A percentile compares a stretch with the other conserved stretches of the same genome.
phyloP scores from a whole-genome alignment of 2,329 filamentous ascomycete genomes.

The Capronia americana region DNA sequence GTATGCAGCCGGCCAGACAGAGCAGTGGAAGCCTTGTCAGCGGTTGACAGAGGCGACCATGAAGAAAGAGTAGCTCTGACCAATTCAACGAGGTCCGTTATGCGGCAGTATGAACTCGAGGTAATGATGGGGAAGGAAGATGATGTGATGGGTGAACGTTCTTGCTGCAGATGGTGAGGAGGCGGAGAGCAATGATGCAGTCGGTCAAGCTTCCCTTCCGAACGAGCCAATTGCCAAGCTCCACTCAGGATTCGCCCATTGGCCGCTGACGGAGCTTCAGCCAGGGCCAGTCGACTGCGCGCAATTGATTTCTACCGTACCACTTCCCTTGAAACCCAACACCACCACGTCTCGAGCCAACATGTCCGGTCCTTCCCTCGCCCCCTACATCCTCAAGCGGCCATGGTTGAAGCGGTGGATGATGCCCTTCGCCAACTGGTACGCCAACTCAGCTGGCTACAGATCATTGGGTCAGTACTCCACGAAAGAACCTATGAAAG shows the following conservation, averaged over 20 bases:
- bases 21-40: constrained; percentile 30
- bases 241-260: not conserved
- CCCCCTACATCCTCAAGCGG: constrained; percentile 78
- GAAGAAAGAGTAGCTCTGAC: not conserved
- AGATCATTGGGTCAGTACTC: constrained; percentile 78
- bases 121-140: constrained; percentile 3
- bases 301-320: constrained; percentile 12
- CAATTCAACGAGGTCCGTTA: not conserved
- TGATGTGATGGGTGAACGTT: constrained; percentile 21
- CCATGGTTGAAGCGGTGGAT: constrained; percentile 84
- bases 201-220: constrained; percentile 26
- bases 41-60: constrained; percentile 33
- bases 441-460: constrained; percentile 87
- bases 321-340: not conserved
- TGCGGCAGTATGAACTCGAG: not conserved
- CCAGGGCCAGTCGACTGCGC: constrained; percentile 14
- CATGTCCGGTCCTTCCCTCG: constrained; percentile 75
- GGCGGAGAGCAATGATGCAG: constrained; percentile 22
- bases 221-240: constrained; percentile 19
- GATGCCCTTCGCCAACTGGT: constrained; percentile 85
- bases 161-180: constrained; percentile 21
- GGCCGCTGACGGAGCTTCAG: not conserved
- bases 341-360: constrained; percentile 42
- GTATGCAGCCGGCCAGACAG: constrained; percentile 30
- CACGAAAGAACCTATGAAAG: not conserved